Evolutionary conservation across 2,329 filamentous ascomycete genomes (phyloP).

Genomic region (Venturia effusa): DNA sequence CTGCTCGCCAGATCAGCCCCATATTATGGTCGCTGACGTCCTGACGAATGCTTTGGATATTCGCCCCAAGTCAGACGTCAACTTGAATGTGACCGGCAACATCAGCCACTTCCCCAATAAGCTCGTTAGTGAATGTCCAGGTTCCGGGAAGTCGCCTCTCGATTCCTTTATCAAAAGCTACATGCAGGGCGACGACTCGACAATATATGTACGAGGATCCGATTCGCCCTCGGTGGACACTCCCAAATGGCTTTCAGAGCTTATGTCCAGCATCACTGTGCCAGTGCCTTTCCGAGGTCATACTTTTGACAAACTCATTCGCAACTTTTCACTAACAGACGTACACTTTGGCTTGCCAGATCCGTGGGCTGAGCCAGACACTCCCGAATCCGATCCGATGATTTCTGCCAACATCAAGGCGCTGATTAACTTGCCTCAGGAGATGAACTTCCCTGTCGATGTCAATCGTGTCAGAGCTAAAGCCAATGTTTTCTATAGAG

Average conservation of each 20-base stretch:
- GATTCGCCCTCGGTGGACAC: slow-evolving; percentile 54
- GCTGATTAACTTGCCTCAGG: slow-evolving; percentile 65
- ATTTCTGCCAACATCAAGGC: slow-evolving; percentile 79
- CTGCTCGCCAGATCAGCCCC: slow-evolving; percentile 59
- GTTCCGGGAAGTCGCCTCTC: slow-evolving; percentile 68
- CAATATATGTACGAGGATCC: slow-evolving; percentile 73
- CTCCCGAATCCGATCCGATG: slow-evolving; percentile 61
- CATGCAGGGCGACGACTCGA: slow-evolving; percentile 67
- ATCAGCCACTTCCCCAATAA: slow-evolving; percentile 63
- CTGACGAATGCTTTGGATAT: slow-evolving; percentile 57
- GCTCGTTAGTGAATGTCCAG: slow-evolving; percentile 63
- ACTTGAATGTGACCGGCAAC: slow-evolving; percentile 58
- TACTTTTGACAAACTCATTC: slow-evolving; percentile 71
- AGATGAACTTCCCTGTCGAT: slow-evolving; percentile 76
- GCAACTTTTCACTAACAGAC: slow-evolving; percentile 75
- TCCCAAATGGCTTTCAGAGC: slow-evolving; percentile 70
- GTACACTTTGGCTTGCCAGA: slow-evolving; percentile 80
- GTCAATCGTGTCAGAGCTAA: slow-evolving; percentile 66
- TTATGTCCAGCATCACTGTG: slow-evolving; percentile 71
- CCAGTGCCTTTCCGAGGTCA: slow-evolving; percentile 76
- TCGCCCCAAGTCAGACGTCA: slow-evolving; percentile 55
- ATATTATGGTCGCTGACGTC: slow-evolving; percentile 70
- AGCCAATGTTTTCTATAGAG: slow-evolving; percentile 71
- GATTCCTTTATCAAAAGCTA: slow-evolving; percentile 74
- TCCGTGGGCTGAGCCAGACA: slow-evolving; percentile 63